These are phyloP conservation scores for Tothia fuscella DNA, from an alignment of 2,329 filamentous ascomycete genomes.

Conservation along the genomic window DNA sequence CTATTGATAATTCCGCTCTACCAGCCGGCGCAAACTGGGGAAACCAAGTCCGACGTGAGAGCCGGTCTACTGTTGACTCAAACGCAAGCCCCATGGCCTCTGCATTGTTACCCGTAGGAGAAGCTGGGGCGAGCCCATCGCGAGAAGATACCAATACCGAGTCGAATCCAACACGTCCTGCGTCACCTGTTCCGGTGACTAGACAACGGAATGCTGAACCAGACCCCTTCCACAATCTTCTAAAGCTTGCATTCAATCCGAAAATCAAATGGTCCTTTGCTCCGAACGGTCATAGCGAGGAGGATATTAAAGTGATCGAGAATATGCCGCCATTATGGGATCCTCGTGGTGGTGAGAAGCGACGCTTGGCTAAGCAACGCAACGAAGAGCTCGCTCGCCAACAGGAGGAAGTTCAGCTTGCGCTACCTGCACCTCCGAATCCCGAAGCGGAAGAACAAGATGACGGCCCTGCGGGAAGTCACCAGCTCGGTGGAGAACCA, in stretches of 20 bases:
- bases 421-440: conserved; percentile 33
- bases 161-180: conserved; percentile 8
- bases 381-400: conserved; percentile 46
- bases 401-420: conserved; percentile 43
- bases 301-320: conserved; percentile 40
- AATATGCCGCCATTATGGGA: conserved; percentile 73
- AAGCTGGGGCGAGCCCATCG: neutral
- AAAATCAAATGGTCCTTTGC: conserved; percentile 45
- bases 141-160: conserved; percentile 1
- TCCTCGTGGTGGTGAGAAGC: conserved; percentile 65
- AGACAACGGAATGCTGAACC: conserved; percentile 12
- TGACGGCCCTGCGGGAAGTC: conserved; percentile 54
- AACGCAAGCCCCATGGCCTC: conserved; percentile 65
- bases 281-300: conserved; percentile 29
- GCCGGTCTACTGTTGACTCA: conserved; percentile 68
- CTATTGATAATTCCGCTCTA: conserved; percentile 75
- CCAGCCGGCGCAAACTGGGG: conserved; percentile 94
- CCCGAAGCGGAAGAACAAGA: conserved; percentile 42
- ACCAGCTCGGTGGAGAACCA: conserved; percentile 84
- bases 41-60: conserved; percentile 58
- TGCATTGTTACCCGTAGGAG: conserved; percentile 29
- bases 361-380: conserved; percentile 57
- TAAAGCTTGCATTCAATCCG: conserved; percentile 15
- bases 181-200: conserved; percentile 8
- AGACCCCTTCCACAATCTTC: conserved; percentile 2